Base-by-base conservation (phyloP, 2,329 filamentous ascomycete genomes). In the Hortaea sp. region DNA sequence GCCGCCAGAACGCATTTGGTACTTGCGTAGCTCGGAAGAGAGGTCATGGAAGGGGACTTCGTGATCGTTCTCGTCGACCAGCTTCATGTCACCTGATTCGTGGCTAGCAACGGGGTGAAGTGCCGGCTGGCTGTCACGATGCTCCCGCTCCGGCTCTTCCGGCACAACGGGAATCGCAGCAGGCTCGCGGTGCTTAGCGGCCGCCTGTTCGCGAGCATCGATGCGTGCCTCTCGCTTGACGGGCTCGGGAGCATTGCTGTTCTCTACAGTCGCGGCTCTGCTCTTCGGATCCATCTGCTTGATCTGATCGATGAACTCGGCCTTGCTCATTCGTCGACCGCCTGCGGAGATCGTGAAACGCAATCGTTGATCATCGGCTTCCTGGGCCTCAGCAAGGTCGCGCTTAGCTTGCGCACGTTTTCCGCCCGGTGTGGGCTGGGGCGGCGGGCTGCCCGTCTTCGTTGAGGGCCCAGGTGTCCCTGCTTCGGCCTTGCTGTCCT, bases 301-400 rank as follows among this genome's bases (percentile, higher is more conserved):
- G 59, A 92, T 81, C 60, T 87, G 80, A 41, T 75, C 71, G 50
- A 92, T 79, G 60, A 92, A 90, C 58, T 88, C 84, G 4, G 82
- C 79, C 66, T 89, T 89, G 51, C 77, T 88, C 78, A 92, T 83
- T 41, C 85, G 78, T 50, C 75, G 73, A 5, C 84, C 84, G n/a
- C 81, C 77, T 31, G 81, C 79, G 39, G 76, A 79, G 52, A 90
- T 84, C 1, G 82, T 88, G 65, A 89, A 90, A 10, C 85, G 78
- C 46, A 90, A 81, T 46, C 79, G 73, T 10, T 77, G 75, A 53
- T 89, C 85, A 48, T 89, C 84, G 1, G 75, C 74, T n/a, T 75
- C 68, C 9, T 69, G 66, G 5, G 57, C 54, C 35, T 59, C 57
- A 43, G 59, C 59, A 47, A 53, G 59, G 40, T 37, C 54, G 43